Evolutionary conservation across 139 green algal genomes (phyloP).

Genomic region (Monoraphidium neglectum): DNA sequence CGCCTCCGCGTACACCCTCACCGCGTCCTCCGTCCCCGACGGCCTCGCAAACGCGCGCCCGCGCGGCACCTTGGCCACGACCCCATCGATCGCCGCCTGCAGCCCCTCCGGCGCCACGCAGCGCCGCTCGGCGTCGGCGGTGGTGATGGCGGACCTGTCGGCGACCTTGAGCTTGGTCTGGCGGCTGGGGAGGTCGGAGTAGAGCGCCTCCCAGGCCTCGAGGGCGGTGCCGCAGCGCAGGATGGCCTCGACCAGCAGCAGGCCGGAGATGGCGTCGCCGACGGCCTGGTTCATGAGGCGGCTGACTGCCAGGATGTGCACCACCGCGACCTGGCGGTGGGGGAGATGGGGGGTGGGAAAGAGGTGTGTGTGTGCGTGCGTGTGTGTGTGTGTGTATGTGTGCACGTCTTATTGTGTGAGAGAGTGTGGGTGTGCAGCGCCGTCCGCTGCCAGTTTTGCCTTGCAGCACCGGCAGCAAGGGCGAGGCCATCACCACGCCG

Average conservation of each 20-base stretch:
- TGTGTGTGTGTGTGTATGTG: no score
- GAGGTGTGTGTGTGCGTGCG: no score
- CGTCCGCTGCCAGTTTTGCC: no score
- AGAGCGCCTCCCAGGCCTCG: slow-evolving; percentile 75
- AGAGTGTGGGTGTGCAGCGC: no score
- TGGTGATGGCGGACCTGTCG: slow-evolving; percentile 72
- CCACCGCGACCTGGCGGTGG: slow-evolving; percentile 12
- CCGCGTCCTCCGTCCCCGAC: slow-evolving; percentile 95
- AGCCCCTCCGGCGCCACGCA: slow-evolving; percentile 66
- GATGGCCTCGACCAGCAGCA: slow-evolving; percentile 91
- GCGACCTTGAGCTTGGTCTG: slow-evolving; percentile 87
- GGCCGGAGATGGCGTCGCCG: slow-evolving; percentile 87
- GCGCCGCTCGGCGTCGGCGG: slow-evolving; percentile 75
- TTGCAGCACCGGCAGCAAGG: no score
- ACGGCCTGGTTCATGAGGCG: slow-evolving; percentile 90
- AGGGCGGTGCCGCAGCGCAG: slow-evolving; percentile 70
- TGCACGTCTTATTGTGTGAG: no score
- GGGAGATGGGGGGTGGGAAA: background rate
- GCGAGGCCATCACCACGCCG: no score
- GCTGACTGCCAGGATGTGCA: slow-evolving; percentile 67
- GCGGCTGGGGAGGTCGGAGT: slow-evolving; percentile 79
- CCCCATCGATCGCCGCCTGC: slow-evolving; percentile 72
- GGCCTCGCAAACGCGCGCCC: slow-evolving; percentile 88
- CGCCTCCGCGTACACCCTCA: slow-evolving; percentile 96
- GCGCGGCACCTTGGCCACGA: slow-evolving; percentile 35